Base-by-base conservation (phyloP, 768 basidiomycete species). In the Dioszegia hungarica region DNA sequence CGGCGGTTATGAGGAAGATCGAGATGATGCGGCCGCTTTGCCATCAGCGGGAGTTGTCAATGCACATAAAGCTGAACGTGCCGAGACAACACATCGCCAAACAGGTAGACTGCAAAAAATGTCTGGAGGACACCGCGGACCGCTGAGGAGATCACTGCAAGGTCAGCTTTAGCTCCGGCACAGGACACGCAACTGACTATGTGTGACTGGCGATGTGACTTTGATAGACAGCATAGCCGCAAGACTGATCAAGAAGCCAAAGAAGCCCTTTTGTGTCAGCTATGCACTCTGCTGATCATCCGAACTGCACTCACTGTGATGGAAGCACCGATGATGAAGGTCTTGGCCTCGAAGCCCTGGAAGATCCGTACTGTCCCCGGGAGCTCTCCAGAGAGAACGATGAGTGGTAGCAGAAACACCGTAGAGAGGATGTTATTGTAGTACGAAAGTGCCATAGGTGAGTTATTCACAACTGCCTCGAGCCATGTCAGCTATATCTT, bases 171-270 rank as follows among this genome's bases (percentile, higher is more conserved):
- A n/a, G 17, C 25, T 3, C 6, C 24, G 17, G n/a, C 20, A 17
- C 20, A 8, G 17, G 44, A 46, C 8, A 25, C 19, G 34, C 4
- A 25, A 31, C 68, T 46, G 24, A 70, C 68, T 98, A 76, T 98
- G 93, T 2, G 93, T 93, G 73, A 97, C 91, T 14, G 93, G 93
- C 0, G 91, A 94, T 8, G 93, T 98, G 60, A 97, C 88, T 76
- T 98, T 93, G 80, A 98, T 95, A 24, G 89, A 92, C 28, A 98
- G 81, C 59, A 93, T 79, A 61, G 89, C 90, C 10, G 93, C 92
- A 52, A 98, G 83, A 77, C 88, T 90, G 84, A 98, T 95, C 66
- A 93, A 78, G 82, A 95, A 98, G 10, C 93, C 93, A 54, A 71
- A 68, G 38, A 66, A 25, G 11, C 69, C 69, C 64, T 66, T 12